These are phyloP conservation scores for Macadamia tetraphylla DNA, from an alignment of 164 flowering plant species.

Conservation along the genomic window DNA sequence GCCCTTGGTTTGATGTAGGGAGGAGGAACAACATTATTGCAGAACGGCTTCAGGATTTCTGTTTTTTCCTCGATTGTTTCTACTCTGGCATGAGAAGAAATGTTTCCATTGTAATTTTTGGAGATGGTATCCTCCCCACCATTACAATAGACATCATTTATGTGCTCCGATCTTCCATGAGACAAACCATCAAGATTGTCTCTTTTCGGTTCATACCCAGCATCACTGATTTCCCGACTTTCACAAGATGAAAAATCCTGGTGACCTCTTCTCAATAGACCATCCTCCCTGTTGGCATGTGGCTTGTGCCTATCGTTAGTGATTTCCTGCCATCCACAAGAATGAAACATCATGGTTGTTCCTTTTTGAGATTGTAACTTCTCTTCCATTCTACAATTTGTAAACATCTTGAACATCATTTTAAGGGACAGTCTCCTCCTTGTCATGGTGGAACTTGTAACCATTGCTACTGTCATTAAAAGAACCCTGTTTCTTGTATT, in stretches of 20 bases:
- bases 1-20: constrained; percentile 36
- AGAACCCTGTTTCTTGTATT: constrained; percentile 11
- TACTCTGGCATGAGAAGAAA: constrained; percentile 13
- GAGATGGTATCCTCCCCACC: constrained; percentile 10
- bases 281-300: background rate
- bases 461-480: constrained; percentile 11
- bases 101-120: constrained; percentile 15
- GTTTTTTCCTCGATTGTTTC: constrained; percentile 23
- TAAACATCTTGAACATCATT: constrained; percentile 6
- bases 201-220: background rate
- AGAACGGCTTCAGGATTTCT: constrained; percentile 25
- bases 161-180: background rate
- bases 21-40: constrained; percentile 26
- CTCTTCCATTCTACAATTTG: constrained; percentile 2
- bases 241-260: constrained; percentile 10
- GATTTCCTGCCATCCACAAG: constrained; percentile 6
- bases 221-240: constrained; percentile 9
- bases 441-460: constrained; percentile 5
- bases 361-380: background rate
- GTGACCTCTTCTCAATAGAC: background rate
- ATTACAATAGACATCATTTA: background rate
- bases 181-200: background rate
- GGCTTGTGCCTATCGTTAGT: background rate
- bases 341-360: background rate
- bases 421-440: constrained; percentile 10